A percentile compares a stretch with the other conserved stretches of the same genome.
phyloP scores from a whole-genome alignment of 805 yeast species.

The Tetrapisispora taiwanensis region DNA sequence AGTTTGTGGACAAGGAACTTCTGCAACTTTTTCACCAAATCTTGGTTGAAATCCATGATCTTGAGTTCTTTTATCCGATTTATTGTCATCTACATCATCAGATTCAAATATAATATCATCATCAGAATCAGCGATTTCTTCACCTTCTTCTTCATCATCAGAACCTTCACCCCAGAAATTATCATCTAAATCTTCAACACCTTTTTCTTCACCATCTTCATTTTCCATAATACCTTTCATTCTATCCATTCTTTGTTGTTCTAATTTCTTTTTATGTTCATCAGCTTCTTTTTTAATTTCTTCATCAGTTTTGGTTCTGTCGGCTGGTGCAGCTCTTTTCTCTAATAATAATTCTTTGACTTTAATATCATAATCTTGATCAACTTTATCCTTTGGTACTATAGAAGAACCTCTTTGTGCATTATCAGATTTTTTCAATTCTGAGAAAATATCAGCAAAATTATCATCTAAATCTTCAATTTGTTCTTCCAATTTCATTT shows the following conservation, averaged over 20 bases:
- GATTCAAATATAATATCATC: slow-evolving; percentile 32
- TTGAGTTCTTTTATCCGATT: slow-evolving; percentile 7
- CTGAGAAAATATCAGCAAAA: slow-evolving; percentile 59
- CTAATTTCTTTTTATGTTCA: slow-evolving; percentile 51
- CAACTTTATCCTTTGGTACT: slow-evolving; percentile 26
- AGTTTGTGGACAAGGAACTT: slow-evolving; percentile 37
- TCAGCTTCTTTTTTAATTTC: slow-evolving; percentile 52
- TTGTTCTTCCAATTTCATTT: slow-evolving; percentile 48
- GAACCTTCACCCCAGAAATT: slow-evolving; percentile 58
- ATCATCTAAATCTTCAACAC: slow-evolving; percentile 60
- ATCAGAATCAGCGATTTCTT: slow-evolving; percentile 32
- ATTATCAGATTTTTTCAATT: slow-evolving; percentile 21
- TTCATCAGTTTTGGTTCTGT: slow-evolving; percentile 69
- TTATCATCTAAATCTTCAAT: slow-evolving; percentile 64
- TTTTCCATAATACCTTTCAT: slow-evolving; percentile 58
- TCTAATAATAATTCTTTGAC: slow-evolving; percentile 60
- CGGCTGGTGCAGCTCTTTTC: slow-evolving; percentile 71
- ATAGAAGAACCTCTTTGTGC: slow-evolving; percentile 13
- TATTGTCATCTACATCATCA: slow-evolving; percentile 26
- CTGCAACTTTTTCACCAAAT: background rate
- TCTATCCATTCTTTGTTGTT: slow-evolving; percentile 58
- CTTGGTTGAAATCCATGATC: background rate
- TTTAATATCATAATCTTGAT: slow-evolving; percentile 50
- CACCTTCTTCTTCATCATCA: slow-evolving; percentile 31
- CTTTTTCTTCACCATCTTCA: slow-evolving; percentile 34